Percentiles rank a stretch among this genome's conserved stretches.
Evolutionary conservation across 768 basidiomycete species (phyloP).

Genomic region (Termitomyces bulborhizus): DNA sequence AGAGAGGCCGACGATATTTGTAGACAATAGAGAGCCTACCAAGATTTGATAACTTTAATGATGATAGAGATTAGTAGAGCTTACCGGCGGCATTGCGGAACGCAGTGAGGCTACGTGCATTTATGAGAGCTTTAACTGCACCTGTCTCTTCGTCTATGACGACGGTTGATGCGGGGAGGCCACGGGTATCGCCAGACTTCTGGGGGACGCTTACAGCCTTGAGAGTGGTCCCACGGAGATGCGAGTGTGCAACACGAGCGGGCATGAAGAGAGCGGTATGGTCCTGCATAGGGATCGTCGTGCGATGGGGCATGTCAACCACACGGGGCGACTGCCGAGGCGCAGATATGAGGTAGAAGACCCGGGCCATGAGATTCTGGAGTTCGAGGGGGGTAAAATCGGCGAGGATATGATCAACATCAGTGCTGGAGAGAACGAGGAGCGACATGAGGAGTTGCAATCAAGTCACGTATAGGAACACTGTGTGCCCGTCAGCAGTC

Average conservation of each 20-base stretch:
- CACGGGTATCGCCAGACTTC: constrained; percentile 31
- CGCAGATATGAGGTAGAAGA: constrained; percentile 46
- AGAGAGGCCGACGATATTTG: constrained; percentile 39
- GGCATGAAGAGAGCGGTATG: constrained; percentile 84
- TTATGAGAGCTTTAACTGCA: constrained; percentile 66
- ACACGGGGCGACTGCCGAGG: constrained; percentile 7
- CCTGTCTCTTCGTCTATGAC: constrained; percentile 71
- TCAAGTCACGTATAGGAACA: background rate
- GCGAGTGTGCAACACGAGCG: constrained; percentile 37
- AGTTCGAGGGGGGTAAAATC: constrained; percentile 39
- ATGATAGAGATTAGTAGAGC: background rate
- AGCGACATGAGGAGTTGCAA: constrained; percentile 32
- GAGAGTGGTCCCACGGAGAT: constrained; percentile 47
- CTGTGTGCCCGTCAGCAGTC: background rate
- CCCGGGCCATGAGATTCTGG: constrained; percentile 49
- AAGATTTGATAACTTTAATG: background rate
- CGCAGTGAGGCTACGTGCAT: constrained; percentile 73
- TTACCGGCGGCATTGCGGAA: constrained; percentile 77
- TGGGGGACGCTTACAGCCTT: constrained; percentile 81
- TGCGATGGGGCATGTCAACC: constrained; percentile 52
- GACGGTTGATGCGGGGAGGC: constrained; percentile 58
- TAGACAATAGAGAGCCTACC: constrained; percentile 65
- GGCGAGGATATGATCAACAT: constrained; percentile 47
- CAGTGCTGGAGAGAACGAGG: constrained; percentile 53
- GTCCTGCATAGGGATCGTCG: constrained; percentile 40